Percentiles rank a stretch among this genome's conserved stretches.
Evolutionary conservation across 768 basidiomycete species (phyloP).

Genomic region (Lentinula lateritia): DNA sequence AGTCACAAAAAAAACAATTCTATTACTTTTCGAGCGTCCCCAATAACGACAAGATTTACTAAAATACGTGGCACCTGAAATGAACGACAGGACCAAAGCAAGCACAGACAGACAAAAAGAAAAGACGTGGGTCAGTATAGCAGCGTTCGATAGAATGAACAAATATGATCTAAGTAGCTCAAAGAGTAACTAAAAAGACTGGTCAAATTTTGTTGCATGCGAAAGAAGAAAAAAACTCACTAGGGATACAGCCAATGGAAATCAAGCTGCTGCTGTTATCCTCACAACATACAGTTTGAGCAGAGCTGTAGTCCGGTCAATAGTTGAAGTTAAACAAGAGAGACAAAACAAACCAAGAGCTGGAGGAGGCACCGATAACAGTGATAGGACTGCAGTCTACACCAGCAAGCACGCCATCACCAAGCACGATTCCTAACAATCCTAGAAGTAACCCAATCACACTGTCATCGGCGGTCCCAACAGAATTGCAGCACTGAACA

Average conservation of each 20-base stretch:
- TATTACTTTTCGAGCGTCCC: background rate
- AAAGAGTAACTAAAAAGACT: background rate
- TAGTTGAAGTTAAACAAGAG: background rate
- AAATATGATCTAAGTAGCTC: background rate
- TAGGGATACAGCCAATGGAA: constrained; percentile 22
- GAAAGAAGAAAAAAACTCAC: background rate
- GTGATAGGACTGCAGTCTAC: constrained; percentile 29
- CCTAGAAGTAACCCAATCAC: constrained; percentile 16
- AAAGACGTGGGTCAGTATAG: background rate
- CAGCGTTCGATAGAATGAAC: background rate
- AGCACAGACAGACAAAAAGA: background rate
- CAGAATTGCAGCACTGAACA: constrained; percentile 38
- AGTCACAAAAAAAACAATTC: too few relatives aligned
- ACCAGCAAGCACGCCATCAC: constrained; percentile 21
- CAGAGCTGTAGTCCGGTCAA: constrained; percentile 17
- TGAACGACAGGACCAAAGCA: background rate
- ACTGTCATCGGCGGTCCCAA: constrained; percentile 13
- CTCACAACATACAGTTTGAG: constrained; percentile 42
- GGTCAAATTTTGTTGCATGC: background rate
- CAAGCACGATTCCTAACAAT: constrained; percentile 26
- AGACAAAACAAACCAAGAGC: constrained; percentile 10
- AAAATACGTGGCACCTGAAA: background rate
- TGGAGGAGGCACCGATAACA: constrained; percentile 22
- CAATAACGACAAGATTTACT: background rate
- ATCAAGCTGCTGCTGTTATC: constrained; percentile 38